A percentile compares a stretch with the other conserved stretches of the same genome.
Evolutionary conservation across 1,284 basidiomycete species (phyloP).

Genomic region (Irpex sp.): DNA sequence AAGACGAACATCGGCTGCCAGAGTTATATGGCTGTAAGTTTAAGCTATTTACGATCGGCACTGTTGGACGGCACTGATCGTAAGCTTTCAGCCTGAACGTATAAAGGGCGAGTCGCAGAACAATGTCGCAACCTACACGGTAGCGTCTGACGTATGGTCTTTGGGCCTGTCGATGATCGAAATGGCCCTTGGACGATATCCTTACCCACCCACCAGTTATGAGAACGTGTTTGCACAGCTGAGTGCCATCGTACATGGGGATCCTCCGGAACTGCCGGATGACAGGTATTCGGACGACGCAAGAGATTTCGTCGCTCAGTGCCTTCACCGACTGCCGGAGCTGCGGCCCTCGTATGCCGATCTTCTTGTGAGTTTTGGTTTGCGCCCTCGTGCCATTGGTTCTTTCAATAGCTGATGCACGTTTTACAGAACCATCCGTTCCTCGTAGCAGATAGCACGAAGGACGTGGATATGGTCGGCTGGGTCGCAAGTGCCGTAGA

Average conservation of each 20-base stretch:
- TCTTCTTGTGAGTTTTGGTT: constrained; percentile 49
- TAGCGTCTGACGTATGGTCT: constrained; percentile 98
- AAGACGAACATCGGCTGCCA: constrained; percentile 99
- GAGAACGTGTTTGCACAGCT: constrained; percentile 96
- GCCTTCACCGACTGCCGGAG: constrained; percentile 77
- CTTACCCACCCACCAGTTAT: constrained; percentile 98
- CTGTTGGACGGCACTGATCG: not conserved
- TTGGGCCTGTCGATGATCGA: constrained; percentile 96
- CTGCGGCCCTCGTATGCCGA: constrained; percentile 83
- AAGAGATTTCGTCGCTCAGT: constrained; percentile 56
- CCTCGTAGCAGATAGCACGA: constrained; percentile 49
- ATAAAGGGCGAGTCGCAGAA: constrained; percentile 93
- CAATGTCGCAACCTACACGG: constrained; percentile 87
- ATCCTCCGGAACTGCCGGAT: constrained; percentile 81
- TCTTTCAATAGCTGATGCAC: not conserved
- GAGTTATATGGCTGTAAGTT: constrained; percentile 93
- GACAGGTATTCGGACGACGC: constrained; percentile 44
- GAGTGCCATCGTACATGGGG: constrained; percentile 93
- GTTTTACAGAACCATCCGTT: constrained; percentile 61
- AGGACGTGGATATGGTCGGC: constrained; percentile 75
- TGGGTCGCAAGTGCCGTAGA: constrained; percentile 75
- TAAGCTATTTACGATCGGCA: not conserved
- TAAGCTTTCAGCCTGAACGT: constrained; percentile 72
- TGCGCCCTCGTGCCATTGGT: not conserved
- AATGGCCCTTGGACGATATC: constrained; percentile 89